These are phyloP conservation scores for Salvia splendens DNA, from an alignment of 257 asterid genomes.

Conservation along the genomic window DNA sequence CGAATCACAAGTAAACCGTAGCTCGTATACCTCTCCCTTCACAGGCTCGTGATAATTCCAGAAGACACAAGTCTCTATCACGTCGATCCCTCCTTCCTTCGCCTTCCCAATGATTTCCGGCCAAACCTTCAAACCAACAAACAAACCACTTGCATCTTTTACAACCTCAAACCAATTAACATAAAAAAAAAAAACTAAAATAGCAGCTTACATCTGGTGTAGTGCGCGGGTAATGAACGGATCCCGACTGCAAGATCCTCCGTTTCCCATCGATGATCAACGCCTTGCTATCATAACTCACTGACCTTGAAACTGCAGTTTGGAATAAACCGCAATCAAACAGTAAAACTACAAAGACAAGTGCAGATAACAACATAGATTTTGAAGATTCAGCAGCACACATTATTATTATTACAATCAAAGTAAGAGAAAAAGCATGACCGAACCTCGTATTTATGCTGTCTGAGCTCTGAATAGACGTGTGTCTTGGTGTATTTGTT, in stretches of 20 bases:
- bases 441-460: slow-evolving; percentile 23
- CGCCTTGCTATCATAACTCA: slow-evolving; percentile 68
- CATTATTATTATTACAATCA: not conserved
- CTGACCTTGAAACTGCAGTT: slow-evolving; percentile 46
- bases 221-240: slow-evolving; percentile 79
- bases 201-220: slow-evolving; percentile 69
- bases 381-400: slow-evolving; percentile 18
- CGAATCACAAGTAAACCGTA: not conserved
- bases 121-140: slow-evolving; percentile 54
- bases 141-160: not conserved
- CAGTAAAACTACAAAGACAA: slow-evolving; percentile 39
- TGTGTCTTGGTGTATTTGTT: slow-evolving; percentile 26
- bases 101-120: slow-evolving; percentile 65
- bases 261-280: slow-evolving; percentile 73
- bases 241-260: slow-evolving; percentile 77
- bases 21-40: slow-evolving; percentile 58
- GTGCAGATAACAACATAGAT: slow-evolving; percentile 27
- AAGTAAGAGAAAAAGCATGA: slow-evolving; percentile 6
- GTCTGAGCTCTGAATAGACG: not conserved
- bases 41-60: slow-evolving; percentile 88
- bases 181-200: not conserved
- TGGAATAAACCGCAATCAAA: slow-evolving; percentile 34
- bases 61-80: slow-evolving; percentile 81
- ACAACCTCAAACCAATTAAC: not conserved
- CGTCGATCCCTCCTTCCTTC: slow-evolving; percentile 86